These are phyloP conservation scores for Sporothrix dimorphospora DNA, from an alignment of 2,329 filamentous ascomycete genomes.

Conservation along the genomic window DNA sequence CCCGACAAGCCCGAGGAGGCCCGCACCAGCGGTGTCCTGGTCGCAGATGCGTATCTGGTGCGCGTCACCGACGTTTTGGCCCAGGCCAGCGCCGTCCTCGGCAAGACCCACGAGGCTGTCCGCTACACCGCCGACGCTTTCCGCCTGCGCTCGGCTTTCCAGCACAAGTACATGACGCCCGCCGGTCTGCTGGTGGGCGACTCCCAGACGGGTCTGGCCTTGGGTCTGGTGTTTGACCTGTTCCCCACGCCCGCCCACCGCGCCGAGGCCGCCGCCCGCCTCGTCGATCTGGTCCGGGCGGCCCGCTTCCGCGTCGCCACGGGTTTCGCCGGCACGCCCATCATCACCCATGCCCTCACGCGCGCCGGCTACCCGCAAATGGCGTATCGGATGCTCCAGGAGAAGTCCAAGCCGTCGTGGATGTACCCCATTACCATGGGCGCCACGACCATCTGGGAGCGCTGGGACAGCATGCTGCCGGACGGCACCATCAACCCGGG, in stretches of 20 bases:
- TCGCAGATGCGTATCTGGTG: constrained; percentile 46
- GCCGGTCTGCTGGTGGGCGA: neutral
- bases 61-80: constrained; percentile 41
- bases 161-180: constrained; percentile 26
- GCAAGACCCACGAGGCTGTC: constrained; percentile 31
- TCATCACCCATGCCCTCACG: constrained; percentile 32
- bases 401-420: constrained; percentile 41
- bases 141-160: constrained; percentile 36
- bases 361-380: constrained; percentile 33
- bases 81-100: constrained; percentile 36
- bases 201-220: neutral
- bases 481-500: constrained; percentile 45
- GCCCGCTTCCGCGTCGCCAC: constrained; percentile 33
- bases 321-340: constrained; percentile 37
- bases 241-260: no score
- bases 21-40: constrained; percentile 42
- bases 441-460: constrained; percentile 47
- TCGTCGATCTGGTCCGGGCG: neutral
- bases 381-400: constrained; percentile 42
- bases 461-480: constrained; percentile 47
- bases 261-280: neutral
- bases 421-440: constrained; percentile 46
- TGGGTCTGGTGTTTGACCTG: neutral
- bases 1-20: constrained; percentile 40
- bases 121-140: constrained; percentile 35